Evolutionary conservation across 208 protist species (phyloP).

Genomic region (Acanthamoeba royreba): DNA sequence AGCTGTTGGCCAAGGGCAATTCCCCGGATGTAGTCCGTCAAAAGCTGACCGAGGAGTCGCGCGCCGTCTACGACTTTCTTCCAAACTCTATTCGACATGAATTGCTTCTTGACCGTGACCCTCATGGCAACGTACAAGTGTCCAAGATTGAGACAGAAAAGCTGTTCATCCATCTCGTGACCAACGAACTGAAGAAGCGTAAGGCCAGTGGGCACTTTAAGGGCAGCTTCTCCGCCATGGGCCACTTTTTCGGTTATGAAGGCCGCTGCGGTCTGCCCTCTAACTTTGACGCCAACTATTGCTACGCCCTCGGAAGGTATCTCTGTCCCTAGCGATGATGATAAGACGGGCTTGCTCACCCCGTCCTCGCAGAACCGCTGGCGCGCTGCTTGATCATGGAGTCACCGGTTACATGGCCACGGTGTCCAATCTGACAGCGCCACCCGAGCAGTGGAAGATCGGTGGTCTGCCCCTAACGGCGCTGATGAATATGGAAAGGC

Average conservation of each 20-base stretch:
- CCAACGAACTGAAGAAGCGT: neutral
- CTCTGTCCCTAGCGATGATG: neutral
- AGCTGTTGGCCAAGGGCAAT: slow-evolving; percentile 49
- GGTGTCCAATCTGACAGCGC: slow-evolving; percentile 43
- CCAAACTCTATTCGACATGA: slow-evolving; percentile 56
- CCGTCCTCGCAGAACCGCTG: neutral
- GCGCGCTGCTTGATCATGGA: neutral
- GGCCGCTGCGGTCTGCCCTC: slow-evolving; percentile 70
- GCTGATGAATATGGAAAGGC: slow-evolving; percentile 66
- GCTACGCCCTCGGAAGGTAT: slow-evolving; percentile 72
- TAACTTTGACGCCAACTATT: slow-evolving; percentile 78
- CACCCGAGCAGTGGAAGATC: slow-evolving; percentile 55
- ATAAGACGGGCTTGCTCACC: neutral
- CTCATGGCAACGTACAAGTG: slow-evolving; percentile 70
- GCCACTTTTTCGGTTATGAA: slow-evolving; percentile 82
- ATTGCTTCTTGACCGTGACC: slow-evolving; percentile 55
- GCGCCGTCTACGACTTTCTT: slow-evolving; percentile 50
- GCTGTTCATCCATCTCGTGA: slow-evolving; percentile 57
- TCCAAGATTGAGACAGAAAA: slow-evolving; percentile 78
- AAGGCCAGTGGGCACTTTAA: slow-evolving; percentile 30
- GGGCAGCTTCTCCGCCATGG: slow-evolving; percentile 60
- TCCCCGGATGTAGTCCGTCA: neutral
- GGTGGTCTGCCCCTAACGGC: slow-evolving; percentile 66
- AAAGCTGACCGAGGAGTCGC: neutral
- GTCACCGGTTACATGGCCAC: slow-evolving; percentile 71